These are phyloP conservation scores for Nannizziopsis arthrosporioides DNA, from an alignment of 2,329 filamentous ascomycete species.

Conservation along the genomic window DNA sequence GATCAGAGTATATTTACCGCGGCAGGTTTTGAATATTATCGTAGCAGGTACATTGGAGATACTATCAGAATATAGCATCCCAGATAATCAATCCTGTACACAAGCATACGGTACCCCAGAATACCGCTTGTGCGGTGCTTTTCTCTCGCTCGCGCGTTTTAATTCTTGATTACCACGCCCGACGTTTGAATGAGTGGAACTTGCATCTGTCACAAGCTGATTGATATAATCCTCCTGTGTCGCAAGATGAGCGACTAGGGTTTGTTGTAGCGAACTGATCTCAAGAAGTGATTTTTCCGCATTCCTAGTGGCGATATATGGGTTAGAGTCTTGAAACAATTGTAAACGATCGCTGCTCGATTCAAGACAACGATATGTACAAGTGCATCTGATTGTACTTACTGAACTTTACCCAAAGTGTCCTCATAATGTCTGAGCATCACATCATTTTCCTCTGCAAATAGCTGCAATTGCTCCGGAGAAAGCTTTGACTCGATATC, in stretches of 20 bases:
- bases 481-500: slow-evolving; percentile 52
- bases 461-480: slow-evolving; percentile 79
- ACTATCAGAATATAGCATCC: slow-evolving; percentile 53
- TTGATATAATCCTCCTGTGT: slow-evolving; percentile 83
- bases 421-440: slow-evolving; percentile 91
- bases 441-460: slow-evolving; percentile 82
- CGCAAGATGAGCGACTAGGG: slow-evolving; percentile 73
- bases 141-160: slow-evolving; percentile 63
- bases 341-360: too few species aligned
- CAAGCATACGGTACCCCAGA: slow-evolving; percentile 65
- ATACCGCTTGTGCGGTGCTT: slow-evolving; percentile 64
- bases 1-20: too few species aligned
- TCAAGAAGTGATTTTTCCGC: slow-evolving; percentile 85
- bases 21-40: too few species aligned
- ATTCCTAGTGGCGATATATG: slow-evolving; percentile 52
- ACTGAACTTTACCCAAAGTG: slow-evolving; percentile 89
- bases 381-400: slow-evolving; percentile 30
- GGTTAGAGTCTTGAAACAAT: too few species aligned
- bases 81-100: slow-evolving; percentile 64
- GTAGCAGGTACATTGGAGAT: neutral
- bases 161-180: slow-evolving; percentile 82
- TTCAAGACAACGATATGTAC: neutral
- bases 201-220: slow-evolving; percentile 73
- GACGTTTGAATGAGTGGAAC: slow-evolving; percentile 72
- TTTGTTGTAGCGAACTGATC: slow-evolving; percentile 82